Conservation (phyloP, 2,329 filamentous ascomycete species). For the Arthroderma uncinatum region DNA sequence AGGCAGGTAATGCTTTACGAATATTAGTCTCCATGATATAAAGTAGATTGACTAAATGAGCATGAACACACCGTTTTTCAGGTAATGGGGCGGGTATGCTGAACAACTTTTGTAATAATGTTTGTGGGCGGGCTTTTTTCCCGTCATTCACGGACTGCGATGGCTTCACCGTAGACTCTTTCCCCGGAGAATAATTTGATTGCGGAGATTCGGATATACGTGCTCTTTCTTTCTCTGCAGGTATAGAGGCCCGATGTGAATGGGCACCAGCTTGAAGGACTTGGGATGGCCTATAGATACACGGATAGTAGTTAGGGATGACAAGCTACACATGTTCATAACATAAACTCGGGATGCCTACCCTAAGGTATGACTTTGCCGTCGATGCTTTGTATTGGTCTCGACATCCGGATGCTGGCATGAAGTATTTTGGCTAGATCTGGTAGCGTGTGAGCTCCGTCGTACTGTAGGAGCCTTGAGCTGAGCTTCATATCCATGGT, state of each 20-base stretch:
- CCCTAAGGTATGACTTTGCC: too few species aligned
- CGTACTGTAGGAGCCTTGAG: neutral
- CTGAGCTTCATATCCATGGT: neutral
- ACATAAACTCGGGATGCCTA: too few species aligned
- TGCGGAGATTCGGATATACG: neutral
- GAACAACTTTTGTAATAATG: neutral
- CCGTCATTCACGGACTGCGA: neutral
- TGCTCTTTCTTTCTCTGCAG: neutral
- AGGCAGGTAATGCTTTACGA: constrained; percentile 55
- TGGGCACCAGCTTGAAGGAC: neutral
- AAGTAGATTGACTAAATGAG: constrained; percentile 12
- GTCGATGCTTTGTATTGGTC: too few species aligned
- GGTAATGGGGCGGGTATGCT: too few species aligned
- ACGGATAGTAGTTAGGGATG: neutral
- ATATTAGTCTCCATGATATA: constrained; percentile 4
- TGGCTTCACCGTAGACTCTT: neutral
- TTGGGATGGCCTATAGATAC: neutral
- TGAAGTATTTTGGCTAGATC: neutral
- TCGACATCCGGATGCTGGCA: neutral
- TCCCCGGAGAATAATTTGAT: too few species aligned
- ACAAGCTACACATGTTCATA: neutral
- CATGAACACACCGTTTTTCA: neutral
- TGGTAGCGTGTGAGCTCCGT: neutral
- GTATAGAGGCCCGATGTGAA: neutral
- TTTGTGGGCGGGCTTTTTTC: neutral